Evolutionary conservation across 768 basidiomycete species (phyloP).

Genomic region (Artomyces pyxidatus): DNA sequence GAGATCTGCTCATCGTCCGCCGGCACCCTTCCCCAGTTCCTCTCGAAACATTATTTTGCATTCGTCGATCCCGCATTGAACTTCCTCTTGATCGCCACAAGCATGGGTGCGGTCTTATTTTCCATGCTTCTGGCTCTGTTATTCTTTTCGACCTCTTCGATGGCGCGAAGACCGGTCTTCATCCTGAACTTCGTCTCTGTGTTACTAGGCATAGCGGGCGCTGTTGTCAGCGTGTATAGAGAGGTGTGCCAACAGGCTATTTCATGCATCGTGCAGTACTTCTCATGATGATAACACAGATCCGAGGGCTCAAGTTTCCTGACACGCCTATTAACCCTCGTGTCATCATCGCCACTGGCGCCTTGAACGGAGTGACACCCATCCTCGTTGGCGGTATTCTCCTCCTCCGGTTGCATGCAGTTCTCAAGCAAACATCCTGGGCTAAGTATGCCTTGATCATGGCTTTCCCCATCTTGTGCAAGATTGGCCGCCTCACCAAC

Average conservation of each 20-base stretch:
- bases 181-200: conserved; percentile 21
- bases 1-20: too few relatives aligned
- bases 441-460: conserved; percentile 18
- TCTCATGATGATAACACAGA: not conserved
- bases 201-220: conserved; percentile 9
- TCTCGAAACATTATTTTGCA: not conserved
- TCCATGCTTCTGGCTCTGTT: conserved; percentile 14
- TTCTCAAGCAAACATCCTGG: conserved; percentile 21
- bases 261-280: not conserved
- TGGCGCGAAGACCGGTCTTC: conserved; percentile 18
- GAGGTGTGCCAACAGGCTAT: conserved; percentile 4
- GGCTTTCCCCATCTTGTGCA: conserved; percentile 23
- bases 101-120: not conserved
- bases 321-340: conserved; percentile 15
- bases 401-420: conserved; percentile 27
- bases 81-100: not conserved
- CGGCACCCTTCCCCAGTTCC: not conserved
- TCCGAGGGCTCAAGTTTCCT: conserved; percentile 3
- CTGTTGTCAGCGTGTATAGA: conserved; percentile 8
- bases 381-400: conserved; percentile 31
- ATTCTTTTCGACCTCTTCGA: conserved; percentile 19
- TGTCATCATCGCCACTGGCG: conserved; percentile 17
- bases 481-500: conserved; percentile 22
- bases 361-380: conserved; percentile 23
- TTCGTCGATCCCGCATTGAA: not conserved